A percentile compares a stretch with the other conserved stretches of the same genome.
phyloP scores from a whole-genome alignment of 2,329 filamentous ascomycete species.

The Huntiella savannae region DNA sequence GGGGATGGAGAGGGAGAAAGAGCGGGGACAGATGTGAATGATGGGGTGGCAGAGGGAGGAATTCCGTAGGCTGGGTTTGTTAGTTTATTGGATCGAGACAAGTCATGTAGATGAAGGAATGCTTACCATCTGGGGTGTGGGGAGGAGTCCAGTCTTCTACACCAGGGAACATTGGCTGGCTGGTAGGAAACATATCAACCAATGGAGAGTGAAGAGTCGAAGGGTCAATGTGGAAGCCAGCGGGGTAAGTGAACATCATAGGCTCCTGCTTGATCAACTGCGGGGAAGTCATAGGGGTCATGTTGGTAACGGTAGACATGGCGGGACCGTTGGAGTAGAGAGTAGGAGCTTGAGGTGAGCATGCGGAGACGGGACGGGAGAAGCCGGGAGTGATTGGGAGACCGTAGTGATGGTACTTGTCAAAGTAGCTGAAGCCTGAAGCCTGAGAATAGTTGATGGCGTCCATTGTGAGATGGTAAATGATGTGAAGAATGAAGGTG shows the following conservation, averaged over 20 bases:
- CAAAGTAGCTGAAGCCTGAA: slow-evolving; percentile 67
- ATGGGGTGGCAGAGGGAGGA: slow-evolving; percentile 9
- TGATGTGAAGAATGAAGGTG: background rate
- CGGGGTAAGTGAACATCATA: slow-evolving; percentile 50
- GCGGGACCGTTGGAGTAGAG: slow-evolving; percentile 36
- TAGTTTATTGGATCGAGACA: slow-evolving; percentile 11
- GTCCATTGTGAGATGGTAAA: slow-evolving; percentile 38
- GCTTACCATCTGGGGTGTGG: slow-evolving; percentile 68
- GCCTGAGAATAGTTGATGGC: slow-evolving; percentile 43
- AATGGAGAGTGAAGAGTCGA: slow-evolving; percentile 74
- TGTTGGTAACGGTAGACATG: slow-evolving; percentile 34
- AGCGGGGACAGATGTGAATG: slow-evolving; percentile 49
- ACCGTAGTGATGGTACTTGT: slow-evolving; percentile 51
- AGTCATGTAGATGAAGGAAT: background rate
- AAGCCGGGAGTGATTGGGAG: slow-evolving; percentile 42
- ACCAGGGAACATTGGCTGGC: slow-evolving; percentile 60
- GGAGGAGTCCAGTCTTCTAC: slow-evolving; percentile 77
- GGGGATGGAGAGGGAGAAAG: slow-evolving; percentile 63
- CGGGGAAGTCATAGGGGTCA: slow-evolving; percentile 52
- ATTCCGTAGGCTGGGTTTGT: slow-evolving; percentile 9
- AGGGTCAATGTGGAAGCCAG: slow-evolving; percentile 45
- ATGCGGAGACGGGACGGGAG: slow-evolving; percentile 45
- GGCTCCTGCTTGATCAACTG: slow-evolving; percentile 60
- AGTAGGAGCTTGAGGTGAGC: slow-evolving; percentile 38
- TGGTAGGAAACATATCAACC: slow-evolving; percentile 59